Base-by-base conservation (phyloP, 2,329 filamentous ascomycete species). In the Triangularia setosa region DNA sequence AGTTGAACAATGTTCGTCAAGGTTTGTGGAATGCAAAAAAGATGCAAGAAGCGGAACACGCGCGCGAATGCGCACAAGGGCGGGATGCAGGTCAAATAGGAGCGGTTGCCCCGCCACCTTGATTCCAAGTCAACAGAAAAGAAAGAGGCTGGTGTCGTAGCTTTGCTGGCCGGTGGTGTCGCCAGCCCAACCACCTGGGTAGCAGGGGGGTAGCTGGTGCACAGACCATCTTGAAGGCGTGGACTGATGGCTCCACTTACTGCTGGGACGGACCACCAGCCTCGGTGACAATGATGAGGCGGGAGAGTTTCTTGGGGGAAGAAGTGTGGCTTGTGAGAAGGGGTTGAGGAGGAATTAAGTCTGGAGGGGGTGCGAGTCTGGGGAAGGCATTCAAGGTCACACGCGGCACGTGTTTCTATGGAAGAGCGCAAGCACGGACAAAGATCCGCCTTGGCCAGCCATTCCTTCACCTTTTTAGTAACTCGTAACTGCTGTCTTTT, bases 71-170 rank as follows among this genome's bases (percentile, higher is more conserved):
- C 33, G 30, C 11, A 61, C 62, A 55, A 53, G 58, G 61, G 35
- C 23, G 18, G 63, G 61, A 65, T 58, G 62, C 60, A 58, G 28
- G 61, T 67, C 60, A 72, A 72, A 72, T 72, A 71, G 35, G 63
- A 57, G 23, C 35, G 62, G 72, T 73, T 73, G 72, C 72, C 72
- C 72, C 71, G 72, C 72, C 72, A 73, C 70, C 68, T 68, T 33
- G 25, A 63, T 69, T 68, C 52, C 52, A 72, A 69, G 68, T 71
- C 69, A 72, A 72, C 69, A 73, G 72, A 73, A 68, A 64, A 64
- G 64, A 68, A 24, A 16, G 23, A 70, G 71, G 70, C 69, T 71
- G 72, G 71, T 65, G 33, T 53, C 40, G 60, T 25, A 52, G 60
- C 33, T 54, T 54, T 55, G 52, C 25, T 55, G 52, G 52, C 52